Conservation (phyloP, 805 yeast genomes). For the Starmera quercuum region DNA sequence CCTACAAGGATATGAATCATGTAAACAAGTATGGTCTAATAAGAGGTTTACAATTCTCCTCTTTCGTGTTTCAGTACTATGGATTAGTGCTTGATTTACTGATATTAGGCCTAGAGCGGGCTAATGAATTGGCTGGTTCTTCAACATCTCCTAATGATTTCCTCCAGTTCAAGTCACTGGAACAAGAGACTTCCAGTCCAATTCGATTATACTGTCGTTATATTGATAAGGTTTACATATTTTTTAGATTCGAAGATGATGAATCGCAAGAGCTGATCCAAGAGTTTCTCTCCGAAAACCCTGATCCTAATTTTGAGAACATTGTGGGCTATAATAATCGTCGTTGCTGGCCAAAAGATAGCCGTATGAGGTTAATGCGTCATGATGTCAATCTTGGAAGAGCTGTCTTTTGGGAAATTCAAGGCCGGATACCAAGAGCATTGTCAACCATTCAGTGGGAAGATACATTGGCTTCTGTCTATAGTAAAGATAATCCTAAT, state of each 20-base stretch:
- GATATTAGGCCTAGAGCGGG: constrained; percentile 79
- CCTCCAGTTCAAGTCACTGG: constrained; percentile 54
- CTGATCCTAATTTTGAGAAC: constrained; percentile 88
- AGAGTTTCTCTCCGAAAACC: constrained; percentile 74
- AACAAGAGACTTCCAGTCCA: constrained; percentile 63
- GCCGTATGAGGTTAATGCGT: constrained; percentile 84
- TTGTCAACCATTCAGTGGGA: constrained; percentile 73
- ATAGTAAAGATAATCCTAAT: constrained; percentile 86
- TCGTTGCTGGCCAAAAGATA: constrained; percentile 91
- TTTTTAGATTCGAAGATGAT: constrained; percentile 65
- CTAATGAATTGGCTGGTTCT: constrained; percentile 80
- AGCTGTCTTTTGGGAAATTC: constrained; percentile 87
- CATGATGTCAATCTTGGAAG: constrained; percentile 89
- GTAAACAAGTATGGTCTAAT: constrained; percentile 82
- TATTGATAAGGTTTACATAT: constrained; percentile 71
- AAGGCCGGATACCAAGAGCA: constrained; percentile 70
- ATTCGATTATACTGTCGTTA: constrained; percentile 77
- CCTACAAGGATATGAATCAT: constrained; percentile 93
- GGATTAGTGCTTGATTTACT: constrained; percentile 80
- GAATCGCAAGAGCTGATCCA: constrained; percentile 72
- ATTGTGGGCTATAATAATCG: constrained; percentile 81
- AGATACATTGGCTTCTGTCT: constrained; percentile 76
- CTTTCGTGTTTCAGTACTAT: constrained; percentile 85
- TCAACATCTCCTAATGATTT: constrained; percentile 68
- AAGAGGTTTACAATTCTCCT: constrained; percentile 84